Evolutionary conservation across 805 yeast species (phyloP).

Genomic region (Lachancea cidri): DNA sequence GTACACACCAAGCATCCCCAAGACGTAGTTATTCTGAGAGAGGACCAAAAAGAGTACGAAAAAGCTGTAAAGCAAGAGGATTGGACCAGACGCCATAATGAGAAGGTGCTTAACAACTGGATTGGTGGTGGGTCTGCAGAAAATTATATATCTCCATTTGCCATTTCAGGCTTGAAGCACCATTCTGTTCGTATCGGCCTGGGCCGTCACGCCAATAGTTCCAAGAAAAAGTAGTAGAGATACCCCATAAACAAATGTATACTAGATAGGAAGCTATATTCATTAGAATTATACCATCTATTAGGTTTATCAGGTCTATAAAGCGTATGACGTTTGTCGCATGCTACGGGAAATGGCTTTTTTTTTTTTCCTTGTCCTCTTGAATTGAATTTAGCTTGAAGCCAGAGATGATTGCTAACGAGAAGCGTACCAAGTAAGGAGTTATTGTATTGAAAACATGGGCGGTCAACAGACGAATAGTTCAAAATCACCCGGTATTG

Average conservation of each 20-base stretch:
- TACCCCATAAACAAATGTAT: neutral
- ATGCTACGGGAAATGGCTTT: neutral
- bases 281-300: no score
- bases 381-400: neutral
- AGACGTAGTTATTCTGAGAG: slow-evolving; percentile 56
- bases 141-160: slow-evolving; percentile 85
- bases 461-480: slow-evolving; percentile 10
- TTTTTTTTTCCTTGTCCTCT: neutral
- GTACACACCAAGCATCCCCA: slow-evolving; percentile 65
- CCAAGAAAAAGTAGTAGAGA: slow-evolving; percentile 35
- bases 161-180: slow-evolving; percentile 51
- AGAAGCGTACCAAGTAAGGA: neutral
- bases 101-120: slow-evolving; percentile 80
- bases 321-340: neutral
- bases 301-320: no score
- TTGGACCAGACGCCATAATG: slow-evolving; percentile 83
- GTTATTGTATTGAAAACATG: slow-evolving; percentile 1
- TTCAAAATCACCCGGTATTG: slow-evolving; percentile 13
- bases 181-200: slow-evolving; percentile 76
- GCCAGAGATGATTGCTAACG: neutral
- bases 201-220: slow-evolving; percentile 74
- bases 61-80: slow-evolving; percentile 82
- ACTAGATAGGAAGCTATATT: neutral
- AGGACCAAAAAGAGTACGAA: slow-evolving; percentile 91
- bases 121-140: slow-evolving; percentile 84